Conservation (phyloP, 495 filamentous ascomycete genomes). For the Hypoxylon lenormandii region DNA sequence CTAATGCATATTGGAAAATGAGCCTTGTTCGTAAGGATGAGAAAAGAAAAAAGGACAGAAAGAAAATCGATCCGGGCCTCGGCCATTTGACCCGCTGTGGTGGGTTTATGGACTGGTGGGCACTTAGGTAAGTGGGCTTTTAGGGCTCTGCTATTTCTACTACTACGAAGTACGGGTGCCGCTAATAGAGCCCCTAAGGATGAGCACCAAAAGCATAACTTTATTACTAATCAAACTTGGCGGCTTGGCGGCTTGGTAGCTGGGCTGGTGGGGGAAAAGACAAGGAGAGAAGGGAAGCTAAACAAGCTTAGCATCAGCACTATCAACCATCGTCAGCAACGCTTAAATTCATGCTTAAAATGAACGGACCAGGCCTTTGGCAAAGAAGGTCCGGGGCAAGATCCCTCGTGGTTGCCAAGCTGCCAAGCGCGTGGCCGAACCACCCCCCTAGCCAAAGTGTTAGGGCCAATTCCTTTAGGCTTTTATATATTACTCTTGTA, state of each 20-base stretch:
- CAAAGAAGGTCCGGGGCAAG: slow-evolving; percentile 41
- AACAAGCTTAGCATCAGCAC: too few relatives aligned
- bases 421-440: slow-evolving; percentile 39
- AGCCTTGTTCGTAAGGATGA: slow-evolving; percentile 8
- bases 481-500: neutral
- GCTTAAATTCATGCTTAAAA: slow-evolving; percentile 66
- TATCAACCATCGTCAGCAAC: slow-evolving; percentile 36
- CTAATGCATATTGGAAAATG: slow-evolving; percentile 16
- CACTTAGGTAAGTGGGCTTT: too few relatives aligned
- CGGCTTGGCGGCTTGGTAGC: slow-evolving; percentile 7
- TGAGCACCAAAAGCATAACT: slow-evolving; percentile 16
- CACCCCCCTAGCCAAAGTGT: slow-evolving; percentile 16
- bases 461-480: slow-evolving; percentile 26
- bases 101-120: slow-evolving; percentile 6
- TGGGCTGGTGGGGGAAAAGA: too few relatives aligned
- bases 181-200: neutral
- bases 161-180: too few relatives aligned
- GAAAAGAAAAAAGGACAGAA: slow-evolving; percentile 1
- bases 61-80: slow-evolving; percentile 22
- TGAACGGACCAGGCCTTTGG: slow-evolving; percentile 42
- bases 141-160: too few relatives aligned
- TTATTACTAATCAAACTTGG: slow-evolving; percentile 20
- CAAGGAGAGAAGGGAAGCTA: too few relatives aligned
- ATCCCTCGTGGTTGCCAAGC: slow-evolving; percentile 53
- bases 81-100: slow-evolving; percentile 30